These are phyloP conservation scores for Arbutus unedo DNA, from an alignment of 148 eudicot species.

Conservation along the genomic window DNA sequence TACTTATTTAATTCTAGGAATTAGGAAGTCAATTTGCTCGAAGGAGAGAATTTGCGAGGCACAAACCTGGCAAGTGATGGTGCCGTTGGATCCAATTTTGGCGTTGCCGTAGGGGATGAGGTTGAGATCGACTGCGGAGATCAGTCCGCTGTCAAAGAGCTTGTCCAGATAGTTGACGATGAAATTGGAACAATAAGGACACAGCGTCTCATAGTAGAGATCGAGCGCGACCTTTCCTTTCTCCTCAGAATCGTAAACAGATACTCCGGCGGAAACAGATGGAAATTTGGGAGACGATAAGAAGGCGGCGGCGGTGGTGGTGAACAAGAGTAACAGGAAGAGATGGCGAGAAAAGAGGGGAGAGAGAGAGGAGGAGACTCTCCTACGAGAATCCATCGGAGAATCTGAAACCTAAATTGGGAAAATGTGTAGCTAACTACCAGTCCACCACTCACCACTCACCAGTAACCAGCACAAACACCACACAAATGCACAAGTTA, in stretches of 20 bases:
- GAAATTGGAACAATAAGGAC: conserved; percentile 48
- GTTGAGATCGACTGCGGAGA: conserved; percentile 35
- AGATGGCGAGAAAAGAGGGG: neutral
- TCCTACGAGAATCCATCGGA: conserved; percentile 13
- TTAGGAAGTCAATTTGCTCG: too few relatives aligned
- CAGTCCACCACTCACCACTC: neutral
- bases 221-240: conserved; percentile 30
- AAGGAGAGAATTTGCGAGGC: neutral
- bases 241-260: neutral
- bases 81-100: conserved; percentile 25
- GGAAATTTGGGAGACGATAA: neutral
- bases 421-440: neutral
- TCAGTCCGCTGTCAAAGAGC: conserved; percentile 31
- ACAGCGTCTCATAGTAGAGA: conserved; percentile 42
- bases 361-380: neutral
- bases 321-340: conserved; percentile 4
- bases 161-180: conserved; percentile 38
- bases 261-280: neutral
- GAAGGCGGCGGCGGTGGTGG: neutral
- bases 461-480: too few relatives aligned
- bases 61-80: conserved; percentile 49
- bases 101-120: conserved; percentile 55
- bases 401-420: neutral
- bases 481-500: neutral
- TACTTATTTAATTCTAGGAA: too few relatives aligned